Base-by-base conservation (phyloP, 2,329 filamentous ascomycete genomes). In the Parastagonospora avenae region DNA sequence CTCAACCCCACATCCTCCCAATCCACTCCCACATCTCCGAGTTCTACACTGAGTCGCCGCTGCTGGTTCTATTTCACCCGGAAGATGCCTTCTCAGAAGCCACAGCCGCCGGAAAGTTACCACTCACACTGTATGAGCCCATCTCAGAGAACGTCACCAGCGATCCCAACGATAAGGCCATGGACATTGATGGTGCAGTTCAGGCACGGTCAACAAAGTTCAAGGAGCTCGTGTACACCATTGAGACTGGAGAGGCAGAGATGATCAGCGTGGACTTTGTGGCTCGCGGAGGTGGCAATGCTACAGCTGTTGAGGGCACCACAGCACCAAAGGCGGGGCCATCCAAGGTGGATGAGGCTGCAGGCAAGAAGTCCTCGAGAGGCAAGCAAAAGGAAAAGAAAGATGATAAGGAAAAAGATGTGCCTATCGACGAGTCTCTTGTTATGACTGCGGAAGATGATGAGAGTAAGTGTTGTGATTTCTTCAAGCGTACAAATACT, bases 231-330 rank as follows among this genome's bases (percentile, higher is more conserved):
- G 85, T 88, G 1, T 97, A 94, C 73, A 88, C 88, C 0, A 87
- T 97, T 2, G 94, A 97, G 76, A 96, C 92, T 0, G 91, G 91
- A 8, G 92, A 97, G 73, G 92, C 92, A 1, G 94, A 99, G 74
- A 97, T 97, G 92, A 97, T 99, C 60, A 90, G 90, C 62, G 90
- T 99, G 66, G 92, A 97, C 74, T 96, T 92, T 60, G 89, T 99
- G 15, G 92, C 93, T 0, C 87, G 88, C 45, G 91, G 90, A 33
- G 90, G 89, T 40, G 90, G 90, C 41, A 93, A 90, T 66, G 92
- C 92, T 19, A 86, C 89, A 9, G 85, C 85, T 29, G 70, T 71
- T 1, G 68, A 63, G 64, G 76, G 67, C 62, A 70, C 52, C 64
- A 46, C 53, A 42, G 47, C 47, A 16, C 28, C 57, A 8, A 56